phyloP scores from a whole-genome alignment of 2,329 filamentous ascomycete genomes.

The Sporothrix protearum region DNA sequence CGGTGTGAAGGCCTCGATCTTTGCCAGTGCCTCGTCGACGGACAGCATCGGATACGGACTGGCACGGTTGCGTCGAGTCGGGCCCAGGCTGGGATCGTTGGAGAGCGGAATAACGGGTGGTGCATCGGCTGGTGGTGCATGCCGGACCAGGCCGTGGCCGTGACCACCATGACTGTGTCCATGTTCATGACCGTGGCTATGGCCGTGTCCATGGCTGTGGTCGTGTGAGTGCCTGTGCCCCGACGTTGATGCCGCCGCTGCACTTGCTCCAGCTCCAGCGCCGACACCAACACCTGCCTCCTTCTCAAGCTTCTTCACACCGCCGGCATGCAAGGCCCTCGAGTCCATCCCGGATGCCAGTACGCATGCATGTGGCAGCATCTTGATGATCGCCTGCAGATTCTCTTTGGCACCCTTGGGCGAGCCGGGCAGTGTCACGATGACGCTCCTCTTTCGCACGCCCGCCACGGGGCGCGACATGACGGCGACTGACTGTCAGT shows the following conservation, averaged over 20 bases:
- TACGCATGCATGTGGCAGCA: slow-evolving; percentile 91
- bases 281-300: slow-evolving; percentile 64
- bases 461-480: slow-evolving; percentile 95
- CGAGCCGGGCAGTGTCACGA: slow-evolving; percentile 87
- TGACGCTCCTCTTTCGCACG: slow-evolving; percentile 73
- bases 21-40: slow-evolving; percentile 72
- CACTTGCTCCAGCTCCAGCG: slow-evolving; percentile 10
- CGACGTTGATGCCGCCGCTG: slow-evolving; percentile 35
- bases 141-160: slow-evolving; percentile 65
- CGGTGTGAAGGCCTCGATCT: slow-evolving; percentile 73
- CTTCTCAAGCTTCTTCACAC: slow-evolving; percentile 75
- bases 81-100: slow-evolving; percentile 59
- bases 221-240: slow-evolving; percentile 34
- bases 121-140: slow-evolving; percentile 62
- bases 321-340: slow-evolving; percentile 71
- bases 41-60: slow-evolving; percentile 92
- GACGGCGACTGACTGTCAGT: slow-evolving; percentile 69
- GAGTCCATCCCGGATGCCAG: slow-evolving; percentile 85
- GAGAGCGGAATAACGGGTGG: slow-evolving; percentile 42
- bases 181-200: slow-evolving; percentile 46
- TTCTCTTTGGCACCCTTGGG: slow-evolving; percentile 96
- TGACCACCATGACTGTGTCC: slow-evolving; percentile 54
- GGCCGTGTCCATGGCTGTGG: slow-evolving; percentile 51
- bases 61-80: slow-evolving; percentile 69
- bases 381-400: slow-evolving; percentile 78